These are phyloP conservation scores for Leccinum boreale DNA, from an alignment of 768 basidiomycete species.

Conservation along the genomic window DNA sequence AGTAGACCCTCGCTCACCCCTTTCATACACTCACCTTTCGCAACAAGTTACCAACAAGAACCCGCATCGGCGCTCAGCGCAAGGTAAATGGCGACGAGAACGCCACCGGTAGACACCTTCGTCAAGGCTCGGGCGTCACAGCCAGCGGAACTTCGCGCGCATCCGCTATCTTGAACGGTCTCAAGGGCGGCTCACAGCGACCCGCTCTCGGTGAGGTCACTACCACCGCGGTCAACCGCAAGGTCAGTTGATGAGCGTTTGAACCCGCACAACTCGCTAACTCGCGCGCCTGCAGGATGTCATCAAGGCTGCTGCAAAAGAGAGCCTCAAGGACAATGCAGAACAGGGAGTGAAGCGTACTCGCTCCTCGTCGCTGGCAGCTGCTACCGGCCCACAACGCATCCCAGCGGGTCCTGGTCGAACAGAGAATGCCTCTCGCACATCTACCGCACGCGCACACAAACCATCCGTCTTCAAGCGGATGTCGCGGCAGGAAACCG, in stretches of 20 bases:
- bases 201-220: conserved; percentile 81
- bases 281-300: conserved; percentile 23
- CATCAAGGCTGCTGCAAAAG: conserved; percentile 54
- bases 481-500: conserved; percentile 41
- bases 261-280: conserved; percentile 1
- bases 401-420: conserved; percentile 64
- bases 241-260: conserved; percentile 43
- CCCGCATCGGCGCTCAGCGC: conserved; percentile 61
- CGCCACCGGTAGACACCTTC: conserved; percentile 62
- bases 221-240: conserved; percentile 71
- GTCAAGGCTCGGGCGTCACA: conserved; percentile 54
- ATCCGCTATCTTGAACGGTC: conserved; percentile 35
- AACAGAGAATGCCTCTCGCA: conserved; percentile 41
- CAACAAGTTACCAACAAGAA: conserved; percentile 62
- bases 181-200: conserved; percentile 61
- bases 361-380: conserved; percentile 64
- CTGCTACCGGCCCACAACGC: conserved; percentile 61
- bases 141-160: conserved; percentile 49
- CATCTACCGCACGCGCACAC: conserved; percentile 20
- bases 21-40: conserved; percentile 3
- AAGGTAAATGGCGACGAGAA: conserved; percentile 75
- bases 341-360: conserved; percentile 56
- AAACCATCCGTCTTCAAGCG: conserved; percentile 37
- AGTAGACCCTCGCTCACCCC: conserved; percentile 14
- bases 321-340: conserved; percentile 47